A percentile compares a stretch with the other conserved stretches of the same genome.
Conservation (phyloP, 257 asterid species). For the Petunia secreta region DNA sequence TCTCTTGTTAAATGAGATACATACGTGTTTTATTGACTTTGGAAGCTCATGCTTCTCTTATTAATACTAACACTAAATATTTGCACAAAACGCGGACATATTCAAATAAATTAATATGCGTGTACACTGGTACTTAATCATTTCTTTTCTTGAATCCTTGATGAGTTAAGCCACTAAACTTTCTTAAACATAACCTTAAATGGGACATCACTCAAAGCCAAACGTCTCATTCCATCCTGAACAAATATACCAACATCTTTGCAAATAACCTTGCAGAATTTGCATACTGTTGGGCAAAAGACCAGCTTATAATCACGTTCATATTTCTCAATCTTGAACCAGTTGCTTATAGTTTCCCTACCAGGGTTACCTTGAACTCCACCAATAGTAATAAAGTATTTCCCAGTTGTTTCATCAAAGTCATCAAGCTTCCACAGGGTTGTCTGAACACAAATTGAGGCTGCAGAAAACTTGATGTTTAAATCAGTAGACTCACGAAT, state of each 20-base stretch:
- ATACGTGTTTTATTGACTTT: neutral
- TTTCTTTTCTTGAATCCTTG: neutral
- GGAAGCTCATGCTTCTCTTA: conserved; percentile 21
- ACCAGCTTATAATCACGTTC: conserved; percentile 50
- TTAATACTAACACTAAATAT: neutral
- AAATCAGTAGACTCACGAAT: conserved; percentile 51
- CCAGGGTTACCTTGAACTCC: conserved; percentile 65
- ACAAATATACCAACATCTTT: conserved; percentile 47
- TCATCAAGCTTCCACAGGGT: conserved; percentile 48
- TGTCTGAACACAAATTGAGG: conserved; percentile 44
- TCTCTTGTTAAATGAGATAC: neutral
- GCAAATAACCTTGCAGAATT: conserved; percentile 52
- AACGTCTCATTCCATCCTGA: conserved; percentile 49
- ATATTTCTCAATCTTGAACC: conserved; percentile 58
- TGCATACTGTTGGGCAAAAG: conserved; percentile 57
- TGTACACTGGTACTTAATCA: neutral
- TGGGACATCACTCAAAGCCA: conserved; percentile 36
- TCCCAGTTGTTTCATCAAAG: conserved; percentile 33
- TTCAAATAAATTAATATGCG: neutral
- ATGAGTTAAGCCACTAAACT: conserved; percentile 1
- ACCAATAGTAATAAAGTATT: conserved; percentile 40
- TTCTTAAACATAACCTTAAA: conserved; percentile 35
- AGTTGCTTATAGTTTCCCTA: conserved; percentile 44
- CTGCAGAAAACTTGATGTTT: conserved; percentile 50
- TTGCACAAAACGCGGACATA: neutral